Evolutionary conservation across 768 basidiomycete genomes (phyloP), one percentile per base, ranked within the genome.

Genomic region (Calocybe gangraenosa): DNA sequence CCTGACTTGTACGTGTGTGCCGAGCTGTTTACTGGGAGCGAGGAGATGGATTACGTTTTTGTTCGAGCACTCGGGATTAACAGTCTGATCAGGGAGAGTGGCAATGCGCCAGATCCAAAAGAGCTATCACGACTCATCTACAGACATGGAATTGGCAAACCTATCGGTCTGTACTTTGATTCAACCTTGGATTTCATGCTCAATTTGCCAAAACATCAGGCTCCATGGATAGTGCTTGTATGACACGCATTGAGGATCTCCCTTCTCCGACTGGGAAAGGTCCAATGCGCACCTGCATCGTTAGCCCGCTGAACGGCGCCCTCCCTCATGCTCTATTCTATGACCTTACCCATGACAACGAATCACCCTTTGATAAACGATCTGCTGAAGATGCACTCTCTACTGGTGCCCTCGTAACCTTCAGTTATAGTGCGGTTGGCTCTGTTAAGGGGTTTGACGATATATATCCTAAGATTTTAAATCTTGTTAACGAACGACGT

Each of bases 371-470:
- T 11, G 79, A 91, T 66, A 98, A 95, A 64, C 82, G 92, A 30
- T 87, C 88, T 1, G 91, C 94, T 6, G 92, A 98, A 63, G 93
- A 98, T 63, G 87, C 92, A 0, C 78, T 99, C n/a, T 85, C 92
- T 7, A 92, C 91, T 0, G 96, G 90, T 2, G 91, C 92, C 17
- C 72, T 98, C n/a, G 87, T 88, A 14, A 80, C 94, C 0, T 98
- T 98, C 67, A 87, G 87, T 28, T 82, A 80, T 56, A 88, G 81
- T 18, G 96, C 88, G 3, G 78, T 90, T 45, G 96, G 93, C 2
- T 93, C 90, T 13, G 92, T 93, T 54, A 96, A 97, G 64, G 96
- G 95, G 15, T 96, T 95, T 59, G 96, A 99, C 56, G 96, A 99
- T 54, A 65, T 99, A 17, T 97, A 98, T 60, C 95, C 95, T 2